Base-by-base conservation (phyloP, 73 alveolate genomes). In the Effrenium voratum region DNA sequence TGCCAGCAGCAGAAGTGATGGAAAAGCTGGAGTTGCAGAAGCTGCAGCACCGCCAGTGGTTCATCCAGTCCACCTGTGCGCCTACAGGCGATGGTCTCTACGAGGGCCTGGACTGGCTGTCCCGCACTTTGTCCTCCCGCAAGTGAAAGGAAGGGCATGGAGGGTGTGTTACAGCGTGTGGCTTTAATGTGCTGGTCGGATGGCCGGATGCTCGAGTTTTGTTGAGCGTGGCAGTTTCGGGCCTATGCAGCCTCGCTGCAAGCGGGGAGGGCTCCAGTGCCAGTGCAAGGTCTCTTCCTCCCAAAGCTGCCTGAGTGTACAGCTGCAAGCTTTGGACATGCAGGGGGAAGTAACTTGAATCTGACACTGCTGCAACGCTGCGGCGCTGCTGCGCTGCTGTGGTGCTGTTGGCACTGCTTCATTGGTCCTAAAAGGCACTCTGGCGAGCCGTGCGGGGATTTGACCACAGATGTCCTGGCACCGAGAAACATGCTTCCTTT, bases 31-130 rank as follows among this genome's bases (percentile, higher is more conserved):
- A 99, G 34, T 98, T 99, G 98, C 99, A 98, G 49, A 94, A 86
- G 72, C 85, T 99, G 49, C 99, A 99, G 99, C 99, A 99, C 93
- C 99, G 99, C 83, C 98, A 96, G 43, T 99, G 99, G 99, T 99
- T 85, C 99, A 99, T 99, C 75, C 99, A 99, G 99, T 99, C 99
- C 13, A 99, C 99, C 32, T 99, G 99, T 55, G 99, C 99, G 44
- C 87, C 99, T n/a, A 99, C 99, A 94, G 99, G 99, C n/a, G 99
- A 99, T 98, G 99, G 99, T 87, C 91, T 99, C 28, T 99, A 99
- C 44, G 99, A 99, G 98, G 99, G 99, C 30, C 93, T 99, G 40
- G 99, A 99, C 98, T 99, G 99, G 99, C 92, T 99, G 22, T 49
- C 99, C 32, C 93, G 96, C 40, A 60, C 91, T 36, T 99, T 99